Evolutionary conservation across 179 eudicot species (phyloP).

Genomic region (Sideroxylon spinosum): DNA sequence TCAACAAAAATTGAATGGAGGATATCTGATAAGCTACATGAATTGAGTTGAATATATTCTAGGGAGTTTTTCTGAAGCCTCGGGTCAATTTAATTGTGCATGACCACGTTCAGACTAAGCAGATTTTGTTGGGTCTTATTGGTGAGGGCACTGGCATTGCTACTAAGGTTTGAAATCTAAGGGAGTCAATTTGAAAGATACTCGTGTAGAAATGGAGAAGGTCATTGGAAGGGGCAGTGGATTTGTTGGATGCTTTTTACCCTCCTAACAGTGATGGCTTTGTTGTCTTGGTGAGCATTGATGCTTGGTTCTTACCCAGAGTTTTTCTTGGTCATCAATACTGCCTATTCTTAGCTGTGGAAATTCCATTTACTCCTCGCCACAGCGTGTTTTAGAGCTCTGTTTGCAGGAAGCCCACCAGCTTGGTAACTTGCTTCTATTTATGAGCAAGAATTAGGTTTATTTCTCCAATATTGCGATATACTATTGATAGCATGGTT

Average conservation of each 20-base stretch:
- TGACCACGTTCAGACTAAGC: slow-evolving; percentile 71
- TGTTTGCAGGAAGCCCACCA: slow-evolving; percentile 88
- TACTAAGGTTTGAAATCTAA: slow-evolving; percentile 91
- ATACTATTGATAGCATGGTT: not conserved
- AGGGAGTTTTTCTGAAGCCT: slow-evolving; percentile 15
- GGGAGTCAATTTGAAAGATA: slow-evolving; percentile 92
- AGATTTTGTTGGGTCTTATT: slow-evolving; percentile 84
- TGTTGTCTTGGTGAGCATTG: no score
- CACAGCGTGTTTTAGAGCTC: slow-evolving; percentile 85
- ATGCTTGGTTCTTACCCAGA: no score
- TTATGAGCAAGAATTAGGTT: no score
- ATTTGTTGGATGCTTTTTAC: slow-evolving; percentile 37
- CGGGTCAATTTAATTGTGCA: slow-evolving; percentile 56
- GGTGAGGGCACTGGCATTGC: slow-evolving; percentile 98
- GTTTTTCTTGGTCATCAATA: no score
- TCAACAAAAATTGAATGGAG: no score
- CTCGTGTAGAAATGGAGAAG: slow-evolving; percentile 92
- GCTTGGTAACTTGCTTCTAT: slow-evolving; percentile 48
- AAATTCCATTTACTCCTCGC: slow-evolving; percentile 92
- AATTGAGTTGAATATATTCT: not conserved
- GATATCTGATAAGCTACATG: not conserved
- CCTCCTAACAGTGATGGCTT: no score
- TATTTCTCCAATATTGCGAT: not conserved
- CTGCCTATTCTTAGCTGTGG: slow-evolving; percentile 33
- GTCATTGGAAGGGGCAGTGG: slow-evolving; percentile 94